Conservation (phyloP, 2,329 filamentous ascomycete genomes). For the Neodidymelliopsis sp. region DNA sequence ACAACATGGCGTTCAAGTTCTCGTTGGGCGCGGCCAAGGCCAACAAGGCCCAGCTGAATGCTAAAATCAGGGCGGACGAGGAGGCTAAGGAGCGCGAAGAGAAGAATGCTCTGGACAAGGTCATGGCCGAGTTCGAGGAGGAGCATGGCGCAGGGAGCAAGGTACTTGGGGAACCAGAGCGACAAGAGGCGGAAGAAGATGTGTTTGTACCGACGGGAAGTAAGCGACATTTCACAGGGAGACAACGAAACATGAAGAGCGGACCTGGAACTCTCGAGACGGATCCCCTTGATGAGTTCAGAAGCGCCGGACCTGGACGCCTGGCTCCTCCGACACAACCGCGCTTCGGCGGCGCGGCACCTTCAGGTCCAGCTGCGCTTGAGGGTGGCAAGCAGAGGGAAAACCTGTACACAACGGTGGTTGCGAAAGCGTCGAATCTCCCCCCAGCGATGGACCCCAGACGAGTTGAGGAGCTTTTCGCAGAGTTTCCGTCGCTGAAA, state of each 20-base stretch:
- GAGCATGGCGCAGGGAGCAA: constrained; percentile 38
- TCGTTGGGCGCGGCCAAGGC: constrained; percentile 35
- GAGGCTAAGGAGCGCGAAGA: constrained; percentile 43
- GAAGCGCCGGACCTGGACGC: constrained; percentile 23
- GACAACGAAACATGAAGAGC: constrained; percentile 41
- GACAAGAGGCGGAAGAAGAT: constrained; percentile 29
- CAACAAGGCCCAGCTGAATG: constrained; percentile 33
- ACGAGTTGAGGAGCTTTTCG: constrained; percentile 40
- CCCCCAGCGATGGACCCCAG: constrained; percentile 36
- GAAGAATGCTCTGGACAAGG: constrained; percentile 39
- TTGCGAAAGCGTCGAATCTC: constrained; percentile 44
- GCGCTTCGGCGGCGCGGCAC: constrained; percentile 23
- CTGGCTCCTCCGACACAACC: constrained; percentile 24
- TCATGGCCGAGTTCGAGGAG: constrained; percentile 42
- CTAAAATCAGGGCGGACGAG: constrained; percentile 41
- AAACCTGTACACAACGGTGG: constrained; percentile 38
- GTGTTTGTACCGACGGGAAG: constrained; percentile 39
- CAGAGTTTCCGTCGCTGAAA: constrained; percentile 41
- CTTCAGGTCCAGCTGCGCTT: constrained; percentile 23
- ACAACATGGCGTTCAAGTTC: constrained; percentile 41
- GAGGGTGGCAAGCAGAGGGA: constrained; percentile 29
- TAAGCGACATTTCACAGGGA: constrained; percentile 41
- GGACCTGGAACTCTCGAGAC: constrained; percentile 43
- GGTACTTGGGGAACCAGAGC: constrained; percentile 34
- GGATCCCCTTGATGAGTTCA: constrained; percentile 33